Conservation (phyloP, 2,329 filamentous ascomycete species). For the Lecanoromycetidae sp. region DNA sequence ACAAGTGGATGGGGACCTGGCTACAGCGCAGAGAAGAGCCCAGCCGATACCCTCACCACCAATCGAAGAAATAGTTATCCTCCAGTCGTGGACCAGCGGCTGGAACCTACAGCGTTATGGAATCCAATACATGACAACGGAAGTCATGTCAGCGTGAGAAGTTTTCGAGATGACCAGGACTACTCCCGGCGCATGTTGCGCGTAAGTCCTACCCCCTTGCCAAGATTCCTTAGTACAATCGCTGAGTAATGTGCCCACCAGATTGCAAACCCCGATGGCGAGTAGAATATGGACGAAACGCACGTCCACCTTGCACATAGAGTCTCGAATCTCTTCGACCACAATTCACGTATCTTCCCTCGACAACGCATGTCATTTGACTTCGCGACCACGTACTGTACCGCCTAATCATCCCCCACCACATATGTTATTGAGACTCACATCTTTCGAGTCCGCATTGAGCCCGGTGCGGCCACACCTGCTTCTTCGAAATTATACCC, state of each 20-base stretch:
- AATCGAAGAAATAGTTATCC: slow-evolving; percentile 16
- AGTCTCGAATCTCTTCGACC: neutral
- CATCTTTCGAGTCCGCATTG: neutral
- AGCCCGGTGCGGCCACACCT: neutral
- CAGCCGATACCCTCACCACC: slow-evolving; percentile 13
- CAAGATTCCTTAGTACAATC: neutral
- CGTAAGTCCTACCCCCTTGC: slow-evolving; percentile 8
- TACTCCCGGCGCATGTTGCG: slow-evolving; percentile 19
- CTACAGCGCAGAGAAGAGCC: slow-evolving; percentile 16
- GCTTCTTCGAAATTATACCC: neutral
- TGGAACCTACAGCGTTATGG: slow-evolving; percentile 18
- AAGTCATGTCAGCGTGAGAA: slow-evolving; percentile 18
- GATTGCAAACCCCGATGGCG: slow-evolving; percentile 18
- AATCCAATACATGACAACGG: slow-evolving; percentile 19
- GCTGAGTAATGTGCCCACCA: slow-evolving; percentile 8
- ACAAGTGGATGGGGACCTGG: slow-evolving; percentile 17
- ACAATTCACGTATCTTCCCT: neutral
- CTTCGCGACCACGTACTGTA: neutral
- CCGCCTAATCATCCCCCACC: neutral
- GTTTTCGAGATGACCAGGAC: slow-evolving; percentile 18
- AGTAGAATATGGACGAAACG: neutral
- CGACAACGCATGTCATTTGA: neutral
- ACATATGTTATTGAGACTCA: neutral
- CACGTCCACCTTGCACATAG: neutral
- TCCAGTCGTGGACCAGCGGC: slow-evolving; percentile 17